Evolutionary conservation across 2,329 filamentous ascomycete species (phyloP).

Genomic region (Cryphonectria naterciae): DNA sequence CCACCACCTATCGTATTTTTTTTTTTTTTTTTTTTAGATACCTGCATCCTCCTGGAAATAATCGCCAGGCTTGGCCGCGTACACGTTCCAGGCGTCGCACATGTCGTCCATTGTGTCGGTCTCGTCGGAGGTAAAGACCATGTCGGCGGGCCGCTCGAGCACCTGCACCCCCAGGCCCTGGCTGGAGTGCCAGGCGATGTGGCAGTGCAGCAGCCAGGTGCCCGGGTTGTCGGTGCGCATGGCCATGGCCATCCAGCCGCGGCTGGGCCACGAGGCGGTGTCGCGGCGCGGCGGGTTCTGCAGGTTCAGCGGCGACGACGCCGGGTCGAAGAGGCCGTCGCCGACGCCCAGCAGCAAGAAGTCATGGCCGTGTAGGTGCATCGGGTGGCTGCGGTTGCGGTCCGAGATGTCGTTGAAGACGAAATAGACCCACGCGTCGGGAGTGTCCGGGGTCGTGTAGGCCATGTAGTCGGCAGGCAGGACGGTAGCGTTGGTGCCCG

Average conservation of each 20-base stretch:
- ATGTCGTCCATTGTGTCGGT: too few species aligned
- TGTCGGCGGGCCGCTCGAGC: neutral
- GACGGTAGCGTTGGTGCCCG: conserved; percentile 3
- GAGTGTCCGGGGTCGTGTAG: conserved; percentile 12
- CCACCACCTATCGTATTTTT: too few species aligned
- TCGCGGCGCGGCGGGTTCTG: conserved; percentile 43
- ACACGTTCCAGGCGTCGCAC: too few species aligned
- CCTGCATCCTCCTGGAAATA: too few species aligned
- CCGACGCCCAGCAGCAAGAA: conserved; percentile 48
- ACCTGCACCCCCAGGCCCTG: conserved; percentile 5
- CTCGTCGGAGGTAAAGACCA: neutral
- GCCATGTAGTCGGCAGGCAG: conserved; percentile 3
- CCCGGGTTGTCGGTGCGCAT: conserved; percentile 41
- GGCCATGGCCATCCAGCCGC: conserved; percentile 39
- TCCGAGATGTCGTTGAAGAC: conserved; percentile 14
- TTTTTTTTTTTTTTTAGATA: too few species aligned
- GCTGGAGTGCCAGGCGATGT: conserved; percentile 30
- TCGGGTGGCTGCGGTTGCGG: conserved; percentile 43
- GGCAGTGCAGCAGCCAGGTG: conserved; percentile 37
- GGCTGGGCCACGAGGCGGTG: conserved; percentile 38
- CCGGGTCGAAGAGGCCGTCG: conserved; percentile 29
- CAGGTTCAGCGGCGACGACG: conserved; percentile 30
- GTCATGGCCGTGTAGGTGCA: conserved; percentile 46
- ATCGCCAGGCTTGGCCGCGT: too few species aligned
- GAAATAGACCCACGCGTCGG: conserved; percentile 17